A percentile compares a stretch with the other conserved stretches of the same genome.
Evolutionary conservation across 2,329 filamentous ascomycete genomes (phyloP).

Genomic region (Trichoderma sp.): DNA sequence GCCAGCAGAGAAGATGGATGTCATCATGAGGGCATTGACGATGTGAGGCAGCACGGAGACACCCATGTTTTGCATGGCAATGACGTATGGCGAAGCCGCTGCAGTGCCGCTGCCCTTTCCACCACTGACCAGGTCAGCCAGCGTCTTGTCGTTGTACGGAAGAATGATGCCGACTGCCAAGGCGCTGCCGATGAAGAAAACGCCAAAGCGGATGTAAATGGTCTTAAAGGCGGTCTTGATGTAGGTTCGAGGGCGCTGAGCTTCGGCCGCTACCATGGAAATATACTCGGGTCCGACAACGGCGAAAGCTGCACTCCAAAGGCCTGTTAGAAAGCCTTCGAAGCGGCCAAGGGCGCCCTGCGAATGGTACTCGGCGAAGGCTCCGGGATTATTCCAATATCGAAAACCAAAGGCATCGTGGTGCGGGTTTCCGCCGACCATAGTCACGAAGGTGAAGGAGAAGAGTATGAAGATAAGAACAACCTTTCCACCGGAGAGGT

Average conservation of each 20-base stretch:
- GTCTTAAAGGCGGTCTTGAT: slow-evolving; percentile 70
- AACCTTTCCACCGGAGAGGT: slow-evolving; percentile 61
- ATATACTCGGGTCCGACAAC: slow-evolving; percentile 68
- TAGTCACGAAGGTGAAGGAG: slow-evolving; percentile 73
- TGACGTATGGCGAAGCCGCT: slow-evolving; percentile 60
- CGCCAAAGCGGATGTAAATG: slow-evolving; percentile 67
- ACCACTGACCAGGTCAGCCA: slow-evolving; percentile 50
- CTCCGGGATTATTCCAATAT: slow-evolving; percentile 53
- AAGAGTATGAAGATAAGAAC: slow-evolving; percentile 66
- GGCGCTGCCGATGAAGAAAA: slow-evolving; percentile 69
- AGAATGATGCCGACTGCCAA: slow-evolving; percentile 65
- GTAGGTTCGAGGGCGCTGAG: slow-evolving; percentile 59
- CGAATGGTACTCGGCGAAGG: slow-evolving; percentile 53
- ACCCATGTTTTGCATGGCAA: slow-evolving; percentile 56
- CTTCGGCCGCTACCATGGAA: slow-evolving; percentile 66
- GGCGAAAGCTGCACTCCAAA: slow-evolving; percentile 63
- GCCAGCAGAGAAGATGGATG: slow-evolving; percentile 45
- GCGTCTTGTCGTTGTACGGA: slow-evolving; percentile 58
- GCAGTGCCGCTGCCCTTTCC: slow-evolving; percentile 41
- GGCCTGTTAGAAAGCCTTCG: slow-evolving; percentile 65
- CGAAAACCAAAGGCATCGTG: slow-evolving; percentile 68
- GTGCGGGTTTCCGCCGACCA: slow-evolving; percentile 73
- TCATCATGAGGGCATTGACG: slow-evolving; percentile 52
- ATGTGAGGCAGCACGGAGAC: slow-evolving; percentile 54
- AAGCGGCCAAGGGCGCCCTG: slow-evolving; percentile 62